Base-by-base conservation (phyloP, 202 grass and related monocot species). In the Setaria italica region DNA sequence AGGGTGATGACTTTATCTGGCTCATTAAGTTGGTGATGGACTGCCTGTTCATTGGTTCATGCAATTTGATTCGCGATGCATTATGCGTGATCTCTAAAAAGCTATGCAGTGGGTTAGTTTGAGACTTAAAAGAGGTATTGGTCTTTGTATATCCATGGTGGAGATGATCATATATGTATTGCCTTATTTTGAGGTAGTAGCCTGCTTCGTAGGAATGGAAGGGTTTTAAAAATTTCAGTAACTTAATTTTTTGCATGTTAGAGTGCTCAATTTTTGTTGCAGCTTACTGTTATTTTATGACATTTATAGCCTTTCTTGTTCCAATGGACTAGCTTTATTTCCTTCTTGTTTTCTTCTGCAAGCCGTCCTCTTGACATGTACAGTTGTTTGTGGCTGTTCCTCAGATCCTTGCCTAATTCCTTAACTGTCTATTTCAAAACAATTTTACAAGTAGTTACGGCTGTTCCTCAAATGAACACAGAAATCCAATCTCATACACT, bases 331-430 rank as follows among this genome's bases (percentile, higher is more conserved):
- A 85, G 59, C 39, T 62, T 3, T 69, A 29, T 51, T 45, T 42
- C 9, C 34, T 77, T 85, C 48, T 85, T 85, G 72, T 88, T 77
- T 77, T 56, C 42, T 85, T 82, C 57, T 88, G 72, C 78, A 85
- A 85, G 51, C 85, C 45, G 7, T 82, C 72, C 67, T 85, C 82
- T 68, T 85, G 86, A 88, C 74, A 85, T 85, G 7, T 47, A 82
- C 86, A 63, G 50, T 88, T 91, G 78, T 82, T 82, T 85, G 85
- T 15, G 50, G 30, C 41, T 67, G 42, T 74, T 90, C 9, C 80
- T 83, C 74, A 53, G 78, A 63, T n/a, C 70, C 46, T 80, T 88
- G 62, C 37, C 56, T 83, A 42, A 81, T 77, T 76, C 85, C 73
- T 85, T 4, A 62, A 78, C 78, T 53, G 67, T 85, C 82, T 42